Percentiles rank a stretch among this genome's conserved stretches.
These are phyloP conservation scores for Fusarium newnesense DNA, from an alignment of 2,329 filamentous ascomycete genomes.

Conservation along the genomic window DNA sequence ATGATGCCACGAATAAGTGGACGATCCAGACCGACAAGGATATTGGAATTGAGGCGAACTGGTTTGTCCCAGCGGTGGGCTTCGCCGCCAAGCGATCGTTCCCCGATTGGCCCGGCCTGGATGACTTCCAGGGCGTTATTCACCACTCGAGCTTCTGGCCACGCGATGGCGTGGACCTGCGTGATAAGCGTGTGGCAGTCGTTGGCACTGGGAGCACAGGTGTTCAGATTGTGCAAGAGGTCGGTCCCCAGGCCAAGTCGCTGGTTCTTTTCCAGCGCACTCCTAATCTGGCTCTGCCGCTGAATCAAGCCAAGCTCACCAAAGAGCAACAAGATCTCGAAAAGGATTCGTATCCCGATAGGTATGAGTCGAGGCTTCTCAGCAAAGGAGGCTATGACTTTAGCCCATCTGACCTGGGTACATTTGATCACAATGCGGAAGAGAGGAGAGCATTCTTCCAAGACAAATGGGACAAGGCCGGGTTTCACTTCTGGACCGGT, in stretches of 20 bases:
- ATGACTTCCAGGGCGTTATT: background rate
- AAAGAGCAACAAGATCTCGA: background rate
- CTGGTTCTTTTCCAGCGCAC: background rate
- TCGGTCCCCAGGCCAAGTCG: background rate
- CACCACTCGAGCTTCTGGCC: background rate
- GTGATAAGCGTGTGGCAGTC: background rate
- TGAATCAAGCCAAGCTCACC: background rate
- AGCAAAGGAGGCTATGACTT: background rate
- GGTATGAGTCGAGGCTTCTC: background rate
- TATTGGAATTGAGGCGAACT: background rate
- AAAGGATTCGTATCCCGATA: background rate
- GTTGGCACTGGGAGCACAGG: background rate
- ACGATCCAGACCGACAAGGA: background rate
- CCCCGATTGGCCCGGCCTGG: background rate
- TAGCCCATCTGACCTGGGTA: background rate
- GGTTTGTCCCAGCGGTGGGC: background rate
- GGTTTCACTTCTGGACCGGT: slow-evolving; percentile 57
- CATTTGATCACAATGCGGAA: background rate
- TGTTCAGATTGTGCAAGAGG: background rate
- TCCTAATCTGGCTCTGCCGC: background rate
- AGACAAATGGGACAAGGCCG: slow-evolving; percentile 53
- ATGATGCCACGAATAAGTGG: background rate
- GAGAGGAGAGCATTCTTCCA: background rate
- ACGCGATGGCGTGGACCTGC: background rate
- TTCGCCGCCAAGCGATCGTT: background rate